A percentile compares a stretch with the other conserved stretches of the same genome.
Conservation (phyloP, 169 alveolate genomes). For the Plasmodium adleri region DNA sequence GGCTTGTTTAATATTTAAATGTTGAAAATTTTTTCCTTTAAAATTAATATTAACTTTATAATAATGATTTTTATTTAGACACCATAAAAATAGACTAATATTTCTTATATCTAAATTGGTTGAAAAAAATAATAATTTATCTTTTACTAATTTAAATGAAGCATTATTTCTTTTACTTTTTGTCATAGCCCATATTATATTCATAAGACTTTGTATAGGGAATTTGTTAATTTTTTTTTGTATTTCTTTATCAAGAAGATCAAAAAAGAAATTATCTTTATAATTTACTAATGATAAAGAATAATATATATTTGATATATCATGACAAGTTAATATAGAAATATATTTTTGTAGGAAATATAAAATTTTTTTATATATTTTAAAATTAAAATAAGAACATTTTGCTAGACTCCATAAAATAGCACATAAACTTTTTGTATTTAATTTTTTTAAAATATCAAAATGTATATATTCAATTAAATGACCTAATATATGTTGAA, state of each 20-base stretch:
- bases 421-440: slow-evolving; percentile 75
- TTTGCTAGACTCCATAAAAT: slow-evolving; percentile 70
- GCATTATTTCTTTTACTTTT: slow-evolving; percentile 57
- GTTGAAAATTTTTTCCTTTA: slow-evolving; percentile 31
- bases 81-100: slow-evolving; percentile 69
- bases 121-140: slow-evolving; percentile 62
- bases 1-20: slow-evolving; percentile 73
- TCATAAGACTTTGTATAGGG: slow-evolving; percentile 51
- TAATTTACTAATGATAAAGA: slow-evolving; percentile 46
- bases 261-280: slow-evolving; percentile 27
- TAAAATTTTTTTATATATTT: slow-evolving; percentile 32
- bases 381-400: slow-evolving; percentile 23
- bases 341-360: slow-evolving; percentile 55
- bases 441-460: slow-evolving; percentile 49
- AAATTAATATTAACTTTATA: slow-evolving; percentile 38
- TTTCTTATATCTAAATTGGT: slow-evolving; percentile 51
- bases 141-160: slow-evolving; percentile 29
- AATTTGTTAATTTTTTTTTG: slow-evolving; percentile 56
- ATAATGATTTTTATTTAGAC: slow-evolving; percentile 50
- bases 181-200: slow-evolving; percentile 65
- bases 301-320: slow-evolving; percentile 47
- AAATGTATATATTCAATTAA: slow-evolving; percentile 35
- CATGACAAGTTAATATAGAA: slow-evolving; percentile 37
- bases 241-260: slow-evolving; percentile 51
- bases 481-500: slow-evolving; percentile 20